Evolutionary conservation across 108 stramenopile species (phyloP).

Genomic region (Mediolabrus comicus): DNA sequence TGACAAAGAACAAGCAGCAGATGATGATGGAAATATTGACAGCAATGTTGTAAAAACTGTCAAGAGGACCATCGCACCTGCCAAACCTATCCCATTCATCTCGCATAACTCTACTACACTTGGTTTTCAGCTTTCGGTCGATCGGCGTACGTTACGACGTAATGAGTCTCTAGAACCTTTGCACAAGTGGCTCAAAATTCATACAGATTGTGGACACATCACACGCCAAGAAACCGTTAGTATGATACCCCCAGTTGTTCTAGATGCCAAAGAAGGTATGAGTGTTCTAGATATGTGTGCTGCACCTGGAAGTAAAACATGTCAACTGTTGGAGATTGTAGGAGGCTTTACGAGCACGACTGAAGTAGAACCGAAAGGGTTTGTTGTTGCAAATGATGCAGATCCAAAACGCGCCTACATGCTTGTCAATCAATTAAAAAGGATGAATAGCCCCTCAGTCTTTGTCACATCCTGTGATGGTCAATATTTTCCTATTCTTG

Average conservation of each 20-base stretch:
- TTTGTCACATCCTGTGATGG: slow-evolving; percentile 91
- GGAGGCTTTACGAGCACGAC: slow-evolving; percentile 12
- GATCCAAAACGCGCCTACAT: slow-evolving; percentile 95
- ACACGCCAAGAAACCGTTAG: slow-evolving; percentile 98
- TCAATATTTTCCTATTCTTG: slow-evolving; percentile 81
- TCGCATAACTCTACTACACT: slow-evolving; percentile 30
- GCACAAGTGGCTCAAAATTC: slow-evolving; percentile 77
- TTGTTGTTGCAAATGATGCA: slow-evolving; percentile 95
- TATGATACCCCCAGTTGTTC: slow-evolving; percentile 97
- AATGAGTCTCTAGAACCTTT: slow-evolving; percentile 60
- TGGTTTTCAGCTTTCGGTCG: slow-evolving; percentile 73
- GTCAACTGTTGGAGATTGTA: slow-evolving; percentile 93
- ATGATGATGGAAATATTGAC: not conserved
- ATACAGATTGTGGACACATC: slow-evolving; percentile 83
- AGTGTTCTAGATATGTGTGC: slow-evolving; percentile 95
- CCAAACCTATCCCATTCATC: slow-evolving; percentile 68
- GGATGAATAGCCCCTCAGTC: slow-evolving; percentile 86
- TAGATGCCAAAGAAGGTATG: slow-evolving; percentile 82
- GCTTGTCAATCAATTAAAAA: slow-evolving; percentile 91
- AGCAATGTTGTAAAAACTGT: slow-evolving; percentile 13
- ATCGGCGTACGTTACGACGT: slow-evolving; percentile 70
- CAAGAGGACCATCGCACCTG: slow-evolving; percentile 61
- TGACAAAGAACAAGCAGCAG: slow-evolving; percentile 8
- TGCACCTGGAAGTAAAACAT: slow-evolving; percentile 97
- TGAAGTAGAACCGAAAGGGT: slow-evolving; percentile 61